Evolutionary conservation across 2,329 filamentous ascomycete species (phyloP).

Genomic region (Seiridium unicorne): DNA sequence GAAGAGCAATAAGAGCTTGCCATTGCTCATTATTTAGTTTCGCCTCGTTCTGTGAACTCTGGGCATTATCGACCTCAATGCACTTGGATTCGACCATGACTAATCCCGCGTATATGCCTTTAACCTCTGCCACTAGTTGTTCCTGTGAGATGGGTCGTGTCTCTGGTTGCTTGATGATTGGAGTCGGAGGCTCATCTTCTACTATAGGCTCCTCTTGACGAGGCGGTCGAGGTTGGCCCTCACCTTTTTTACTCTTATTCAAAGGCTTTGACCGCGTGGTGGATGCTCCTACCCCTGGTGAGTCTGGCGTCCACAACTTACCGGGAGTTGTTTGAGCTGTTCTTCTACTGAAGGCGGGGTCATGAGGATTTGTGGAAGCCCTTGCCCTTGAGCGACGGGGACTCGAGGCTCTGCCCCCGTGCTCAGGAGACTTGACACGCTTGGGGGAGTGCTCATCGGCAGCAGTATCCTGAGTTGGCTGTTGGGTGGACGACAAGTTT

Average conservation of each 20-base stretch:
- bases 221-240: neutral
- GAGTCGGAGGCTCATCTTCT: neutral
- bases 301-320: neutral
- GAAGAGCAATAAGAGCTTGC: conserved; percentile 79
- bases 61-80: conserved; percentile 74
- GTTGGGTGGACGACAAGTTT: too few relatives aligned
- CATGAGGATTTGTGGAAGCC: neutral
- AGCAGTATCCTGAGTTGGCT: neutral
- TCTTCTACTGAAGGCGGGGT: neutral
- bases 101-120: conserved; percentile 78
- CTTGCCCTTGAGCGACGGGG: neutral
- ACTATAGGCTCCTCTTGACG: neutral
- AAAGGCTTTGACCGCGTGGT: neutral
- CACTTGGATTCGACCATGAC: conserved; percentile 87
- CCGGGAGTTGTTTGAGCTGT: neutral
- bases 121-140: conserved; percentile 78
- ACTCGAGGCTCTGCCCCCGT: neutral
- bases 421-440: neutral
- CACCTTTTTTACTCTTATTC: neutral
- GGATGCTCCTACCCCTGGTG: neutral
- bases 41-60: conserved; percentile 40
- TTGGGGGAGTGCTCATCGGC: neutral
- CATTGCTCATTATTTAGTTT: conserved; percentile 68
- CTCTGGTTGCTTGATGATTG: conserved; percentile 24
- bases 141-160: conserved; percentile 68